Conservation (phyloP, 2,329 filamentous ascomycete species). For the Pseudofabraea citricarpa region DNA sequence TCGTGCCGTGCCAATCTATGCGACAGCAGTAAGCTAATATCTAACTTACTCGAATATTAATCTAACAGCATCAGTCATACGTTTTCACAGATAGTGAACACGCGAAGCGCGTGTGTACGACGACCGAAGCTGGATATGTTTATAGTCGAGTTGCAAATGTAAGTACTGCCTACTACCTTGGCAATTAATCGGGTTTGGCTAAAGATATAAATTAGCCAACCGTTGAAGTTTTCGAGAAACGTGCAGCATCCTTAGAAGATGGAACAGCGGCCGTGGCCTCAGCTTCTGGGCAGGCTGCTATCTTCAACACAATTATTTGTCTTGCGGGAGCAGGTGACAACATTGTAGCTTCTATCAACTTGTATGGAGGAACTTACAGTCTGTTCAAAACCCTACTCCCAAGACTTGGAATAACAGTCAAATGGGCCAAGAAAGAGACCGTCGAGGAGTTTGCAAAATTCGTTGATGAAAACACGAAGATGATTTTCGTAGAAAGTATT, state of each 20-base stretch:
- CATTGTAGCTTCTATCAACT: slow-evolving; percentile 83
- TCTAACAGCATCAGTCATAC: slow-evolving; percentile 59
- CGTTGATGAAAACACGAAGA: slow-evolving; percentile 92
- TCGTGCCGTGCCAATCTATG: slow-evolving; percentile 92
- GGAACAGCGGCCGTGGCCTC: slow-evolving; percentile 82
- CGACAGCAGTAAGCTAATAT: slow-evolving; percentile 58
- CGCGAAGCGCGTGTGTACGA: slow-evolving; percentile 87
- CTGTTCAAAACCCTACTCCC: slow-evolving; percentile 90
- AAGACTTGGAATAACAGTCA: slow-evolving; percentile 80
- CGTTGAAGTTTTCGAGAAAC: slow-evolving; percentile 93
- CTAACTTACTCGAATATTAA: not conserved
- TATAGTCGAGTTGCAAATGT: slow-evolving; percentile 78
- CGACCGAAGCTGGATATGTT: slow-evolving; percentile 76
- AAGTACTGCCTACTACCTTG: not conserved
- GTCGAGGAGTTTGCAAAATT: slow-evolving; percentile 71
- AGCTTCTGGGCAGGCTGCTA: slow-evolving; percentile 81
- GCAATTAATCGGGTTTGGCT: not conserved
- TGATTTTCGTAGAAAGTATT: slow-evolving; percentile 85
- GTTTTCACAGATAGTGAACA: slow-evolving; percentile 96
- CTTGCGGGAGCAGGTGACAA: slow-evolving; percentile 89
- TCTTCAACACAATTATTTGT: slow-evolving; percentile 83
- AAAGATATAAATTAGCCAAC: slow-evolving; percentile 57
- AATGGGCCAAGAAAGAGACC: slow-evolving; percentile 79
- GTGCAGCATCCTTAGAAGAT: slow-evolving; percentile 88
- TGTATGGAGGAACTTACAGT: slow-evolving; percentile 96